Conservation (phyloP, 805 yeast genomes). For the Blastobotrys terrestris region DNA sequence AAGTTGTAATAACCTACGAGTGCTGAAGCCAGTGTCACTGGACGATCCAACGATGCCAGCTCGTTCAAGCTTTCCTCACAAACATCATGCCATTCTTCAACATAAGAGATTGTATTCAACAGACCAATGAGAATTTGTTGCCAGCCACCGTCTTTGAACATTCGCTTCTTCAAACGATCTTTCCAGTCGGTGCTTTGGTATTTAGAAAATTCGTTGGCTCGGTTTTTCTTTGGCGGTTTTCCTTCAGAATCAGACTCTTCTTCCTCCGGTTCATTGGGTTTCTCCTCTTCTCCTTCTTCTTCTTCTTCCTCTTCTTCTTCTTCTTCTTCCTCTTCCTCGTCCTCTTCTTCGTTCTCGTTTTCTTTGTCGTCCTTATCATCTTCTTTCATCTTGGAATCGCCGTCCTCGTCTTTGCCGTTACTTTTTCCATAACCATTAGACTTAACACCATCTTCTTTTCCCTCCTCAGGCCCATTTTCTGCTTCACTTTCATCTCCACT, state of each 20-base stretch:
- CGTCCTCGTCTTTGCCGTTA: slow-evolving; percentile 23
- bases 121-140: slow-evolving; percentile 70
- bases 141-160: slow-evolving; percentile 83
- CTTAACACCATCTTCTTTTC: slow-evolving; percentile 18
- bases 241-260: slow-evolving; percentile 24
- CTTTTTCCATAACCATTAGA: slow-evolving; percentile 25
- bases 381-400: slow-evolving; percentile 20
- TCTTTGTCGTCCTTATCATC: slow-evolving; percentile 12
- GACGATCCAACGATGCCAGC: slow-evolving; percentile 47
- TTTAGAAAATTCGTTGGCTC: slow-evolving; percentile 12
- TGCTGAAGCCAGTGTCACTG: slow-evolving; percentile 46
- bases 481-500: background rate
- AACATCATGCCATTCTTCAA: slow-evolving; percentile 46
- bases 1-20: slow-evolving; percentile 51
- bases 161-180: slow-evolving; percentile 65
- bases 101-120: slow-evolving; percentile 51
- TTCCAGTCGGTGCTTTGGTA: slow-evolving; percentile 49
- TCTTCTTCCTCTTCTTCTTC: slow-evolving; percentile 27
- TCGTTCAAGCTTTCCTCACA: slow-evolving; percentile 46
- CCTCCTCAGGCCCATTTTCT: slow-evolving; percentile 21
- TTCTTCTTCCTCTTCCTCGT: slow-evolving; percentile 24
- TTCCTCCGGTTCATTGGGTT: slow-evolving; percentile 2
- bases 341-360: slow-evolving; percentile 27
- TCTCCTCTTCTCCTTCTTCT: slow-evolving; percentile 24
- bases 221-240: slow-evolving; percentile 23